Evolutionary conservation across 768 basidiomycete genomes (phyloP).

Genomic region (Phanerochaete sordida): DNA sequence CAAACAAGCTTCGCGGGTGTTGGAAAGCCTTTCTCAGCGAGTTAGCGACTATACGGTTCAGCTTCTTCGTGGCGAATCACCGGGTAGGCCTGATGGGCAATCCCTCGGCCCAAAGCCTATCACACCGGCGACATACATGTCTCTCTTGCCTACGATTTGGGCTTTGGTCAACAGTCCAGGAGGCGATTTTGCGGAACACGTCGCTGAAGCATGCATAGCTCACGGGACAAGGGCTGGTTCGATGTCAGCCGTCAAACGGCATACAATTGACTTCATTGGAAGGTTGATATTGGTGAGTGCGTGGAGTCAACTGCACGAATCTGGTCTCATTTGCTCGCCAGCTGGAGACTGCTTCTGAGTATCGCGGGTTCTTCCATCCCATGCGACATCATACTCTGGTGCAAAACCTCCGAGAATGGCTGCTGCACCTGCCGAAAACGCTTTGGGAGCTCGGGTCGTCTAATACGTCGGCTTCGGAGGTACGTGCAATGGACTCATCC

Average conservation of each 20-base stretch:
- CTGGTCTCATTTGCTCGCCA: slow-evolving; percentile 24
- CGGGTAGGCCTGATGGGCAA: slow-evolving; percentile 5
- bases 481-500: slow-evolving; percentile 20
- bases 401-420: slow-evolving; percentile 56
- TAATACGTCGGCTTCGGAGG: slow-evolving; percentile 60
- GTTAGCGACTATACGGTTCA: slow-evolving; percentile 61
- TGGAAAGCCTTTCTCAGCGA: slow-evolving; percentile 38
- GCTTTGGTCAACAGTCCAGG: slow-evolving; percentile 48
- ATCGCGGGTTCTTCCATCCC: slow-evolving; percentile 45
- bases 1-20: background rate
- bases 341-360: slow-evolving; percentile 58
- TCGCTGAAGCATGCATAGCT: slow-evolving; percentile 56
- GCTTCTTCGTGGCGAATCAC: slow-evolving; percentile 50
- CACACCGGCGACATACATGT: slow-evolving; percentile 52
- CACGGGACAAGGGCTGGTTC: slow-evolving; percentile 62
- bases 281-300: slow-evolving; percentile 62
- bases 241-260: slow-evolving; percentile 58
- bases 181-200: slow-evolving; percentile 20
- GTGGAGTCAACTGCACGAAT: background rate
- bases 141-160: slow-evolving; percentile 79
- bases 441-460: slow-evolving; percentile 80
- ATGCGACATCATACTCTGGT: slow-evolving; percentile 24
- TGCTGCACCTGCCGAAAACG: slow-evolving; percentile 70
- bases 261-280: slow-evolving; percentile 74
- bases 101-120: slow-evolving; percentile 43